These are phyloP conservation scores for Talaromyces adpressus DNA, from an alignment of 495 filamentous ascomycete genomes.

Conservation along the genomic window DNA sequence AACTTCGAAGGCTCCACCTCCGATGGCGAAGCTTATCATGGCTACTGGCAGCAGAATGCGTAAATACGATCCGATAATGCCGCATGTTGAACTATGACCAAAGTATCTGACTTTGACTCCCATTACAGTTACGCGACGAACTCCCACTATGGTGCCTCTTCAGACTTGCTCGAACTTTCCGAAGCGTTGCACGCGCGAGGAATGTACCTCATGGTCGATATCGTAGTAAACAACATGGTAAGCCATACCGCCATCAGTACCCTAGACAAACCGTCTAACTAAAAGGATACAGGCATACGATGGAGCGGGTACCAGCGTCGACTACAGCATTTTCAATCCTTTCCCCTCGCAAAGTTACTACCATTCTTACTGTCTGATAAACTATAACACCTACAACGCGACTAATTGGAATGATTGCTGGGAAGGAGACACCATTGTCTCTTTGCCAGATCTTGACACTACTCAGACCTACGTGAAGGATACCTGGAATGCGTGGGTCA, in stretches of 20 bases:
- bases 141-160: constrained; percentile 54
- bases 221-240: constrained; percentile 74
- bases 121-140: constrained; percentile 45
- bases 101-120: background rate
- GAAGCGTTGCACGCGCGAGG: constrained; percentile 51
- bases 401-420: constrained; percentile 43
- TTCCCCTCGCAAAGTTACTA: constrained; percentile 54
- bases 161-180: constrained; percentile 58
- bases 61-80: constrained; percentile 58
- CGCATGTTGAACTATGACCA: constrained; percentile 49
- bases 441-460: constrained; percentile 59
- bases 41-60: constrained; percentile 67
- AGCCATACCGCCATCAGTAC: constrained; percentile 21
- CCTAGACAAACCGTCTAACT: constrained; percentile 16
- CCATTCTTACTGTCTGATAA: constrained; percentile 53
- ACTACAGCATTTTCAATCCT: constrained; percentile 50
- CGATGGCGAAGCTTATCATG: constrained; percentile 61
- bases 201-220: constrained; percentile 71
- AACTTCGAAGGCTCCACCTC: constrained; percentile 44
- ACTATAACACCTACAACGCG: constrained; percentile 43
- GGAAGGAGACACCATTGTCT: constrained; percentile 49
- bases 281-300: background rate
- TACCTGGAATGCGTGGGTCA: constrained; percentile 54
- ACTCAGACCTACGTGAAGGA: constrained; percentile 44
- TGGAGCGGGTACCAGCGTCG: constrained; percentile 25